phyloP scores from a whole-genome alignment of 2,329 filamentous ascomycete genomes.

The Aureobasidium pullulans region DNA sequence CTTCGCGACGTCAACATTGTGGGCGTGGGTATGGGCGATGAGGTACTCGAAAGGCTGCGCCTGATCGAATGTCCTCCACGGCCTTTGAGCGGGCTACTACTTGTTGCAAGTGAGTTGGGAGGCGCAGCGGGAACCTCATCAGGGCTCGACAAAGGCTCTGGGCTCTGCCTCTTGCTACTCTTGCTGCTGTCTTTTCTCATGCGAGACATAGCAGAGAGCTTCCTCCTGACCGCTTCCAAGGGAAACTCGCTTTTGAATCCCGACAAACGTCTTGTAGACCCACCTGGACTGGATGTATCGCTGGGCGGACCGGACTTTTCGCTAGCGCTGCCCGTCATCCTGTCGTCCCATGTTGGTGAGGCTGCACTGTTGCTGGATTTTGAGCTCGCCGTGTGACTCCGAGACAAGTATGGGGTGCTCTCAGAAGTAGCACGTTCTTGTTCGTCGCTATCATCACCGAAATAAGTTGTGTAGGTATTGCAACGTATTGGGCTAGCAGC shows the following conservation, averaged over 20 bases:
- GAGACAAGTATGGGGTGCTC: background rate
- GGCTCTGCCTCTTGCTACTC: background rate
- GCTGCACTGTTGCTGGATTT: background rate
- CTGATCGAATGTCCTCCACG: background rate
- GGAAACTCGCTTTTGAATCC: background rate
- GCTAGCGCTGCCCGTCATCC: background rate
- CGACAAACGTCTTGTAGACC: background rate
- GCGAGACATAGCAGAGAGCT: background rate
- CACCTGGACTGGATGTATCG: background rate
- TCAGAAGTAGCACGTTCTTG: background rate
- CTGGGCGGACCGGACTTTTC: background rate
- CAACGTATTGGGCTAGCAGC: background rate
- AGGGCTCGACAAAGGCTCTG: background rate
- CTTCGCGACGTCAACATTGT: too few species aligned
- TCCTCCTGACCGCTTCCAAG: background rate
- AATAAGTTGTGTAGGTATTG: background rate
- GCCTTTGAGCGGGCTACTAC: background rate
- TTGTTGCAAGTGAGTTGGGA: background rate
- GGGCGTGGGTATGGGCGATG: background rate
- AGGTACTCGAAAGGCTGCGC: background rate
- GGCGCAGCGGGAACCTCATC: background rate
- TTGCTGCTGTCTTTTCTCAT: background rate
- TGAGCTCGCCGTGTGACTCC: background rate
- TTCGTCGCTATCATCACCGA: constrained; percentile 14
- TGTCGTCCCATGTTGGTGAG: background rate